These are phyloP conservation scores for Penicillium canariense DNA, from an alignment of 495 filamentous ascomycete species.

Conservation along the genomic window DNA sequence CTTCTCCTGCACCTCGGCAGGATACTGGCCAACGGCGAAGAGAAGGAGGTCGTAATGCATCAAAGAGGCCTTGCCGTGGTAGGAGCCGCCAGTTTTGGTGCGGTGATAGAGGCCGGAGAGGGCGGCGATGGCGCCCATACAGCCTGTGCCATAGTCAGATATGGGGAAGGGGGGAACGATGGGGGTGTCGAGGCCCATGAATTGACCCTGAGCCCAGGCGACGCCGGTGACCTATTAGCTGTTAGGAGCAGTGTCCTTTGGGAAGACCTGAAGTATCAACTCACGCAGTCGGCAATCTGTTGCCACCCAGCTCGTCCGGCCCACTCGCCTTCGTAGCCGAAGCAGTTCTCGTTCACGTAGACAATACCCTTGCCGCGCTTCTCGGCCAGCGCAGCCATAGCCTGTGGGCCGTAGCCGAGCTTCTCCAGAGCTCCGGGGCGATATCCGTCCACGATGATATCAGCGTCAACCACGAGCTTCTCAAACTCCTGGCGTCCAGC, in stretches of 20 bases:
- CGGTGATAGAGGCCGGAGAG: slow-evolving; percentile 61
- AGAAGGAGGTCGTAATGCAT: slow-evolving; percentile 71
- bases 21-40: slow-evolving; percentile 60
- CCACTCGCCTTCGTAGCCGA: slow-evolving; percentile 55
- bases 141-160: slow-evolving; percentile 75
- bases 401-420: slow-evolving; percentile 60
- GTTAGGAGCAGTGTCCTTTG: slow-evolving; percentile 20
- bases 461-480: slow-evolving; percentile 56
- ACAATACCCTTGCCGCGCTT: slow-evolving; percentile 60
- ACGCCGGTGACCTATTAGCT: slow-evolving; percentile 54
- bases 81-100: slow-evolving; percentile 61
- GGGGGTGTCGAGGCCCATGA: slow-evolving; percentile 67
- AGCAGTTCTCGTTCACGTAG: slow-evolving; percentile 72
- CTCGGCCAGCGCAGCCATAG: slow-evolving; percentile 49
- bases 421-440: slow-evolving; percentile 62
- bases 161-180: slow-evolving; percentile 81
- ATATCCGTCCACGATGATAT: slow-evolving; percentile 65
- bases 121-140: slow-evolving; percentile 63
- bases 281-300: slow-evolving; percentile 55
- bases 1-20: slow-evolving; percentile 52
- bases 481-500: slow-evolving; percentile 56
- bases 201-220: slow-evolving; percentile 70
- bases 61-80: slow-evolving; percentile 60
- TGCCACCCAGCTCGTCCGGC: slow-evolving; percentile 53
- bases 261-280: background rate